Evolutionary conservation across 1,139 yeast species (phyloP).

Genomic region (Kodamaea arcana): DNA sequence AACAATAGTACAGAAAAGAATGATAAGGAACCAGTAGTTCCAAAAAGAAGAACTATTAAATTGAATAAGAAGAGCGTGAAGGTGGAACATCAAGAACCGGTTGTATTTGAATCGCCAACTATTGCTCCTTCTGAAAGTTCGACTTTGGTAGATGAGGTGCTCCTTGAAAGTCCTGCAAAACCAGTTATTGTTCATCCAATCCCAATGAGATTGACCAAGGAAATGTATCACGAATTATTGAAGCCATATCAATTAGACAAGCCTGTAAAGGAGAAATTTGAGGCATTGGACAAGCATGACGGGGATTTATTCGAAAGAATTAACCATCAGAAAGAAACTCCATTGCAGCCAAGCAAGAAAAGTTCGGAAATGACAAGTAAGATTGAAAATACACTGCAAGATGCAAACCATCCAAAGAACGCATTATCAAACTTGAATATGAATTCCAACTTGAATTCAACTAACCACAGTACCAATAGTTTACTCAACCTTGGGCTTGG

Average conservation of each 20-base stretch:
- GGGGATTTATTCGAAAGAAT: not conserved
- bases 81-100: not conserved
- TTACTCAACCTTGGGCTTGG: conserved; percentile 37
- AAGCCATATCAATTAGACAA: conserved; percentile 5
- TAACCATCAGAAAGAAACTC: not conserved
- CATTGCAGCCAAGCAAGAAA: too few relatives aligned
- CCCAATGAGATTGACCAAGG: conserved; percentile 20
- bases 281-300: not conserved
- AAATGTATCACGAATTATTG: conserved; percentile 13
- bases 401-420: too few relatives aligned
- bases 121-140: conserved; percentile 12
- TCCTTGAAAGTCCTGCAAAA: conserved; percentile 4
- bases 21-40: conserved; percentile 22
- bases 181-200: conserved; percentile 21
- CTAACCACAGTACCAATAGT: conserved; percentile 1
- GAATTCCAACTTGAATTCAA: not conserved
- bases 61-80: conserved; percentile 19
- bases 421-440: not conserved
- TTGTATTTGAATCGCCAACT: conserved; percentile 2
- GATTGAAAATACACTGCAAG: too few relatives aligned
- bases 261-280: not conserved
- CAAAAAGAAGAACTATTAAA: conserved; percentile 48
- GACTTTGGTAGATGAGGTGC: conserved; percentile 11
- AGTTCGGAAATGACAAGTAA: too few relatives aligned
- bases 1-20: conserved; percentile 23